Evolutionary conservation across 257 asterid genomes (phyloP).

Genomic region (Lithospermum erythrorhizon): DNA sequence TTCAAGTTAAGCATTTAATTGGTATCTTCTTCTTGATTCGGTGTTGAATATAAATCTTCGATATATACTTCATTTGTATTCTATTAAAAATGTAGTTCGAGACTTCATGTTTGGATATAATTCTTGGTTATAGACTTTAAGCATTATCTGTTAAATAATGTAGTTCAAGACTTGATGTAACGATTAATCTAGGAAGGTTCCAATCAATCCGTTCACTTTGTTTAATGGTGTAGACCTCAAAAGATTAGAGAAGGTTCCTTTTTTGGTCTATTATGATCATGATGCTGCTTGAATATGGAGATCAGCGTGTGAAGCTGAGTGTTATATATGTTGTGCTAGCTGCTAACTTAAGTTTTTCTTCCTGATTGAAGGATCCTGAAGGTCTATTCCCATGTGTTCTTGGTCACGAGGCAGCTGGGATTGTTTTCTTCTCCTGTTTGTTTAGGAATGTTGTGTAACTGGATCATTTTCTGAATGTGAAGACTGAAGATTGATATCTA

Average conservation of each 20-base stretch:
- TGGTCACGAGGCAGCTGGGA: constrained; percentile 99
- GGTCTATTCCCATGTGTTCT: constrained; percentile 98
- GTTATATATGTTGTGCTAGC: background rate
- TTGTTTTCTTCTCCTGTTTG: constrained; percentile 7
- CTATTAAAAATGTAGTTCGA: too few relatives aligned
- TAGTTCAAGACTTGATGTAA: too few relatives aligned
- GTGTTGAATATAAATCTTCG: too few relatives aligned
- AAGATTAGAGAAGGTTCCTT: background rate
- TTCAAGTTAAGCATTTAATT: too few relatives aligned
- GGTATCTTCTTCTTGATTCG: too few relatives aligned
- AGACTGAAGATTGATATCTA: background rate
- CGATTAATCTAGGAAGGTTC: too few relatives aligned
- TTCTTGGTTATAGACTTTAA: too few relatives aligned
- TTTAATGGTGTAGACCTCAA: background rate
- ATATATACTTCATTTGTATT: too few relatives aligned
- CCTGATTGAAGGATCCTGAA: constrained; percentile 79
- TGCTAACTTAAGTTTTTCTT: constrained; percentile 1
- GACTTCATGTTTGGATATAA: too few relatives aligned
- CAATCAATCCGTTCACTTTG: too few relatives aligned
- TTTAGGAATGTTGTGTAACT: background rate
- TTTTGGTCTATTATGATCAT: background rate
- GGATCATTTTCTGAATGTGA: background rate
- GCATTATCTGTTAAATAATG: too few relatives aligned
- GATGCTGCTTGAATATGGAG: background rate
- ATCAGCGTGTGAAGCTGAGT: background rate